phyloP scores from a whole-genome alignment of 75 land plant genomes.

The Larix kaempferi region DNA sequence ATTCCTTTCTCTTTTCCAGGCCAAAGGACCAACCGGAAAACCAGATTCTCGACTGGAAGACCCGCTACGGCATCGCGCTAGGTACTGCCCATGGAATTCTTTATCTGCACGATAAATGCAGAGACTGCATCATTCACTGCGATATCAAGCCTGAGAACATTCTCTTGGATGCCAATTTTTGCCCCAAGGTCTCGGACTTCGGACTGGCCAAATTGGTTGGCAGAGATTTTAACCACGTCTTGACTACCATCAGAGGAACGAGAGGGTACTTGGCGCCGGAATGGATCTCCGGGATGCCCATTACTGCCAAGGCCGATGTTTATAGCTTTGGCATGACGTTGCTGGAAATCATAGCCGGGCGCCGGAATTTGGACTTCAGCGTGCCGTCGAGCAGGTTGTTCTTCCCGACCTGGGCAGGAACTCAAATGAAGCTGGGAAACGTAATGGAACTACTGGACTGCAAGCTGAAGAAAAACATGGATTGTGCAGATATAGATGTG shows the following conservation, averaged over 20 bases:
- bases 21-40: too few relatives aligned
- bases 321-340: slow-evolving; percentile 81
- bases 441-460: slow-evolving; percentile 50
- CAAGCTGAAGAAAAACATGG: slow-evolving; percentile 16
- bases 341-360: slow-evolving; percentile 59
- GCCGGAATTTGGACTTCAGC: slow-evolving; percentile 28
- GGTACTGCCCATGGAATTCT: slow-evolving; percentile 64
- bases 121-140: too few relatives aligned
- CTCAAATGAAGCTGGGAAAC: slow-evolving; percentile 41
- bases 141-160: too few relatives aligned
- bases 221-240: too few relatives aligned
- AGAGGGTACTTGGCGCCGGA: slow-evolving; percentile 82
- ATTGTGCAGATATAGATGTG: slow-evolving; percentile 8
- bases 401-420: slow-evolving; percentile 57
- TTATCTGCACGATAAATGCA: too few relatives aligned
- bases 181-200: slow-evolving; percentile 73
- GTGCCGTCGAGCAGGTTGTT: slow-evolving; percentile 41
- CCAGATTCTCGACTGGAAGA: too few relatives aligned
- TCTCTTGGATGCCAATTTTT: too few relatives aligned
- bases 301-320: slow-evolving; percentile 68
- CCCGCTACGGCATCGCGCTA: slow-evolving; percentile 52
- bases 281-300: slow-evolving; percentile 29
- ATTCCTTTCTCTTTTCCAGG: too few relatives aligned
- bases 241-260: too few relatives aligned
- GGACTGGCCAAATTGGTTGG: slow-evolving; percentile 62